Evolutionary conservation across 192 early-diverging fungal genomes (phyloP).

Genomic region (Backusella morwellensis): DNA sequence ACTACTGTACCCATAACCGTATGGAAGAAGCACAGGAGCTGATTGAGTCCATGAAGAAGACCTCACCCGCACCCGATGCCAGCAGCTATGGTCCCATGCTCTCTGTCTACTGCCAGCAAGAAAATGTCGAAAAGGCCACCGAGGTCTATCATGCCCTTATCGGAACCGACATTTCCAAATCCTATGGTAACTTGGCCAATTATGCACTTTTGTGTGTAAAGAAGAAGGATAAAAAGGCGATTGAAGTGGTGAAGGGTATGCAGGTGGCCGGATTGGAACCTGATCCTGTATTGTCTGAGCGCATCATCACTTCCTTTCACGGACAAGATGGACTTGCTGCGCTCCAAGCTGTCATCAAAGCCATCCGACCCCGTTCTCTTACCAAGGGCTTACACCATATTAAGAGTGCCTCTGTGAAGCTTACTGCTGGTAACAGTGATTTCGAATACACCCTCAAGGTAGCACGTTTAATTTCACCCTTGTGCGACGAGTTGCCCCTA

Average conservation of each 20-base stretch:
- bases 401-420: constrained; percentile 9
- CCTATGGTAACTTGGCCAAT: constrained; percentile 34
- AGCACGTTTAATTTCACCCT: background rate
- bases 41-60: constrained; percentile 15
- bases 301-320: constrained; percentile 12
- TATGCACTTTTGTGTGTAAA: constrained; percentile 34
- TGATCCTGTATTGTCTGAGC: constrained; percentile 22
- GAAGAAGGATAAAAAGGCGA: background rate
- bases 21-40: constrained; percentile 23
- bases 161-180: constrained; percentile 29
- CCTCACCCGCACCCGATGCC: constrained; percentile 28
- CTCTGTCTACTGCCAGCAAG: constrained; percentile 14
- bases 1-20: constrained; percentile 19
- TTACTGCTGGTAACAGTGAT: background rate
- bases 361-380: constrained; percentile 13
- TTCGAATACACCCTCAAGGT: background rate
- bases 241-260: constrained; percentile 30
- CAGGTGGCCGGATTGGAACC: constrained; percentile 21
- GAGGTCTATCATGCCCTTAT: constrained; percentile 24
- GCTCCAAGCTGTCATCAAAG: constrained; percentile 3
- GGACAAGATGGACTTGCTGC: constrained; percentile 16
- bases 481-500: constrained; percentile 2
- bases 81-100: constrained; percentile 36
- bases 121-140: constrained; percentile 14
- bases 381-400: constrained; percentile 17